These are phyloP conservation scores for Fraxinus albicans DNA, from an alignment of 305 asterid species.

Conservation along the genomic window DNA sequence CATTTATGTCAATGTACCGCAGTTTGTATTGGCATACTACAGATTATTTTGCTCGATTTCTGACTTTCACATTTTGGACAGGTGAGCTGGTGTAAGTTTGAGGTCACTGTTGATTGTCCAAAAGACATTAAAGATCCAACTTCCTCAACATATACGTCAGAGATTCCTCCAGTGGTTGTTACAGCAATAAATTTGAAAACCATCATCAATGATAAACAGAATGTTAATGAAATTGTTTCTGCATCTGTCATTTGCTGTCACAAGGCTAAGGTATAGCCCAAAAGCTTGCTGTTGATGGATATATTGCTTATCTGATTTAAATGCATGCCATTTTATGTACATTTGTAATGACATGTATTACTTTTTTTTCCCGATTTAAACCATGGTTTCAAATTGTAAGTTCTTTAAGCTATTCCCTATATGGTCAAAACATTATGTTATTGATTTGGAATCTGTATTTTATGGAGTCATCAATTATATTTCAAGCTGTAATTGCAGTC, in stretches of 20 bases:
- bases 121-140: constrained; percentile 69
- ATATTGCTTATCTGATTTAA: constrained; percentile 10
- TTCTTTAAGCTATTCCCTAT: constrained; percentile 10
- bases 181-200: constrained; percentile 88
- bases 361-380: constrained; percentile 2
- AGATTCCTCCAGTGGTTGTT: constrained; percentile 85
- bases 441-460: constrained; percentile 11
- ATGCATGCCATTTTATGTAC: constrained; percentile 10
- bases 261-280: constrained; percentile 69
- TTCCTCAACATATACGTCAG: constrained; percentile 50
- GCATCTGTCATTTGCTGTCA: constrained; percentile 97
- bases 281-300: constrained; percentile 27
- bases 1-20: not conserved
- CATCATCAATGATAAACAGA: constrained; percentile 71
- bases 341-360: not conserved
- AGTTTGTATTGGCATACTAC: constrained; percentile 9
- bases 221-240: constrained; percentile 79
- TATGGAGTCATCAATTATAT: constrained; percentile 16
- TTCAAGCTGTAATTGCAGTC: constrained; percentile 11
- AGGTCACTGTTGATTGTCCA: constrained; percentile 68
- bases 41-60: not conserved
- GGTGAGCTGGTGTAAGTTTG: constrained; percentile 99
- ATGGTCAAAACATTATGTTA: constrained; percentile 10
- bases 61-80: constrained; percentile 40
- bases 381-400: constrained; percentile 13